phyloP scores from a whole-genome alignment of 1,284 basidiomycete genomes.

The Mycocalia duriaeana region DNA sequence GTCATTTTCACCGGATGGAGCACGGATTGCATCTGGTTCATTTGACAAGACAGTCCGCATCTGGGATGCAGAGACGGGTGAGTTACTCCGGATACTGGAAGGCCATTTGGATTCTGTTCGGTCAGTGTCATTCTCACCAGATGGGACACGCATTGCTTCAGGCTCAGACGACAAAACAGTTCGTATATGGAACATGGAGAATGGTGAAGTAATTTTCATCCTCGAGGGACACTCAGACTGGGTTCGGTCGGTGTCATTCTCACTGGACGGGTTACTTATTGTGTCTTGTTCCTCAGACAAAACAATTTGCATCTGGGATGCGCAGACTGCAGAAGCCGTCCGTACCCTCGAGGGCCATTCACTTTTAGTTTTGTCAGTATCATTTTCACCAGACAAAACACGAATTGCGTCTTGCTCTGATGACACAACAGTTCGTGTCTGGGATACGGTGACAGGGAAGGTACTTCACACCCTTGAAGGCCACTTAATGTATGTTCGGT shows the following conservation, averaged over 20 bases:
- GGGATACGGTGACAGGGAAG: neutral
- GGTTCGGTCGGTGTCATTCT: conserved; percentile 9
- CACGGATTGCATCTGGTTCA: conserved; percentile 5
- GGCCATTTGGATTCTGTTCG: too few species aligned
- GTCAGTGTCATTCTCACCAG: too few species aligned
- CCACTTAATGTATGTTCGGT: neutral
- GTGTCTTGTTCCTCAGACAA: neutral
- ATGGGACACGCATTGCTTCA: too few species aligned
- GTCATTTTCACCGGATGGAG: conserved; percentile 4
- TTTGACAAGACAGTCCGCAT: conserved; percentile 4
- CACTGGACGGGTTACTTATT: conserved; percentile 6
- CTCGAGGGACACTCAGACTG: conserved; percentile 1
- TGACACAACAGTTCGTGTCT: neutral
- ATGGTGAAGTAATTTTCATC: too few species aligned
- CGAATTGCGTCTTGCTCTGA: neutral
- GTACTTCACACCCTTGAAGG: neutral
- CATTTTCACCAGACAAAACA: neutral
- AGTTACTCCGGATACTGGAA: too few species aligned
- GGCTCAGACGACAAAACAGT: too few species aligned
- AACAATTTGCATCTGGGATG: conserved; percentile 3
- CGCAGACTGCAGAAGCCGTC: conserved; percentile 1
- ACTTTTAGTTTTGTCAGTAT: neutral
- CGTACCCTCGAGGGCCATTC: neutral
- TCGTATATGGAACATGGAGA: too few species aligned
- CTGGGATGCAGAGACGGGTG: neutral